Base-by-base conservation (phyloP, 148 eudicot species). In the Arbutus unedo region DNA sequence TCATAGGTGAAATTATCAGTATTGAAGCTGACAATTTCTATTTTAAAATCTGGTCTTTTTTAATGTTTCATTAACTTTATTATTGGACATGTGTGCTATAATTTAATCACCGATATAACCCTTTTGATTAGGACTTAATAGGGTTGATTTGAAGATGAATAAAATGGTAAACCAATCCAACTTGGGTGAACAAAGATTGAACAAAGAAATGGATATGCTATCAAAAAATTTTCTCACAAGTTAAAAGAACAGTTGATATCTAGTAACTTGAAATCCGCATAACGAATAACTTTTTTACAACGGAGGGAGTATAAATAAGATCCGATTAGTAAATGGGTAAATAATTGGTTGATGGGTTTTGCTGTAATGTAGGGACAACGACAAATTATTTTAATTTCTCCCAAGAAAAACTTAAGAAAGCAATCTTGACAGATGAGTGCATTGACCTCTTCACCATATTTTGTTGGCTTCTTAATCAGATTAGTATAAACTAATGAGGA, bases 391-490 rank as follows among this genome's bases (percentile, higher is more conserved):
- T 76, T 14, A 79, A 6, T 79, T 84, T 71, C 50, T 71, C 77
- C 66, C 49, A 50, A 51, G 76, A 68, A 50, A 57, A 57, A 44
- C 43, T 54, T 70, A 4, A 70, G 74, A 82, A 80, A 44, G 19
- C 76, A 77, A 57, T 23, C 45, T 79, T 82, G 85, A 71, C 70
- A 51, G 79, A 9, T 81, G 60, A 73, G 55, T 81, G 71, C 86
- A 81, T 86, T 86, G 88, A 81, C 88, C 84, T 64, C 55, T 81
- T 9, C 70, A 76, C 19, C 70, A 66, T 23, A 14, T 47, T 78
- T 80, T 83, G 85, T 77, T 72, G 80, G 77, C 43, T 81, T 86
- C 68, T 76, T 76, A 23, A 44, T 44, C 75, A 51, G 59, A 31
- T 43, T 41, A 9, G 15, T 31, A 53, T 72, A 50, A 55, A 82